Evolutionary conservation across 73 alveolate genomes (phyloP).

Genomic region (Stentor coeruleus): DNA sequence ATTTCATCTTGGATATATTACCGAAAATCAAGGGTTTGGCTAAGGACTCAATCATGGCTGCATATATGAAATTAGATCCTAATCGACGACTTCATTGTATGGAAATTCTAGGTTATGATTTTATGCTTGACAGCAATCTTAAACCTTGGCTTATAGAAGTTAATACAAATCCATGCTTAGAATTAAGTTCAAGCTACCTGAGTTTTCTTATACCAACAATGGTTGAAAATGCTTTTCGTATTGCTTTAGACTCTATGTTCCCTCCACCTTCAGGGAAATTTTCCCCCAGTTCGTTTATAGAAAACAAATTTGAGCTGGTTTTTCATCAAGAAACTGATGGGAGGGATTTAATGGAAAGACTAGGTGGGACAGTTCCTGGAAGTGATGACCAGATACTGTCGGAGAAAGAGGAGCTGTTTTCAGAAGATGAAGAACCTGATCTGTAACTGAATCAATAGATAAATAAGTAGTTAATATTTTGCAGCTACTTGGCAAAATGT

Average conservation of each 20-base stretch:
- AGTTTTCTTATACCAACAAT: conserved; percentile 72
- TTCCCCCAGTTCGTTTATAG: not conserved
- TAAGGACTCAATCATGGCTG: conserved; percentile 48
- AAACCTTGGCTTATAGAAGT: conserved; percentile 83
- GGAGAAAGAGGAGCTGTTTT: too few relatives aligned
- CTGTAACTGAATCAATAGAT: too few relatives aligned
- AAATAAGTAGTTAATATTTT: too few relatives aligned
- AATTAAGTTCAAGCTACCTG: conserved; percentile 72
- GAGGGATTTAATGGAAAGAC: too few relatives aligned
- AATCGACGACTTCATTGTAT: conserved; percentile 69
- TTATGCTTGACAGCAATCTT: conserved; percentile 78
- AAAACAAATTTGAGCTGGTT: conserved; percentile 27
- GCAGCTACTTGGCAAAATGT: too few relatives aligned
- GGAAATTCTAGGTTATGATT: conserved; percentile 94
- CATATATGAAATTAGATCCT: conserved; percentile 66
- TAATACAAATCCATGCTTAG: conserved; percentile 86
- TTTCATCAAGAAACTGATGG: conserved; percentile 26
- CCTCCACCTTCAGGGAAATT: conserved; percentile 20
- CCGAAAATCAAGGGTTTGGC: conserved; percentile 46
- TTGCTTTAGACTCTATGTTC: conserved; percentile 65
- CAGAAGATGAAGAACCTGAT: too few relatives aligned
- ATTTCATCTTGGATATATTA: conserved; percentile 34
- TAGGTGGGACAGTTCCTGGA: too few relatives aligned
- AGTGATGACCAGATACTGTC: too few relatives aligned
- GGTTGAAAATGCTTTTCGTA: conserved; percentile 83